These are phyloP conservation scores for Tanacetum coccineum DNA, from an alignment of 129 eudicot species.

Conservation along the genomic window DNA sequence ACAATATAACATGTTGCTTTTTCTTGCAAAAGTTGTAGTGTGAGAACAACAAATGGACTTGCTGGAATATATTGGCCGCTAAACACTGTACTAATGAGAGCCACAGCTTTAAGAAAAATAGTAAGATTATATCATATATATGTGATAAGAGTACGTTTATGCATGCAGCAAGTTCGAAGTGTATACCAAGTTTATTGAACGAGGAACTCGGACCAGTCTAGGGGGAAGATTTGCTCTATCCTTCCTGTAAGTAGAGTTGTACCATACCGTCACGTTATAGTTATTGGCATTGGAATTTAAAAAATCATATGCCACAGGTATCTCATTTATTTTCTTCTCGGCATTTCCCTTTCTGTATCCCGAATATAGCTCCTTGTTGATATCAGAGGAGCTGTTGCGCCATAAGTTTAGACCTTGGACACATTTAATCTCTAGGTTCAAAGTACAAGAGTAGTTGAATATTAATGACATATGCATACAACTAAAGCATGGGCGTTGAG, in stretches of 20 bases:
- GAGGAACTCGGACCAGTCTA: slow-evolving; percentile 57
- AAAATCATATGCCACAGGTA: slow-evolving; percentile 77
- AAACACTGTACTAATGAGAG: not conserved
- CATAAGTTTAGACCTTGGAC: slow-evolving; percentile 63
- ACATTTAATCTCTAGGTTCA: slow-evolving; percentile 62
- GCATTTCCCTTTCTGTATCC: slow-evolving; percentile 70
- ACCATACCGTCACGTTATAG: slow-evolving; percentile 82
- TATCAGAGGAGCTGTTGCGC: slow-evolving; percentile 86
- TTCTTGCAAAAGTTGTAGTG: no score
- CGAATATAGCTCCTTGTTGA: slow-evolving; percentile 67
- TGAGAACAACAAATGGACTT: no score
- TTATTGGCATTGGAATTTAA: slow-evolving; percentile 54
- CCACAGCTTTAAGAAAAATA: not conserved
- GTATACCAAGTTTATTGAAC: slow-evolving; percentile 75
- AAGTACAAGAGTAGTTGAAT: slow-evolving; percentile 10
- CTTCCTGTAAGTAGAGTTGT: slow-evolving; percentile 52
- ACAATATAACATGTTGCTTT: no score
- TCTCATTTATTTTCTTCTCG: slow-evolving; percentile 57
- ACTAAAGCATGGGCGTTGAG: no score
- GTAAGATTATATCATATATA: not conserved
- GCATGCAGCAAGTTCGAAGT: slow-evolving; percentile 10
- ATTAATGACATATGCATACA: no score
- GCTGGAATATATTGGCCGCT: not conserved
- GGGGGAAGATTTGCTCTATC: slow-evolving; percentile 53
- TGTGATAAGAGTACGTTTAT: not conserved